Percentiles rank a stretch among this genome's conserved stretches.
These are phyloP conservation scores for Suillus americanus DNA, from an alignment of 768 basidiomycete species.

Conservation along the genomic window DNA sequence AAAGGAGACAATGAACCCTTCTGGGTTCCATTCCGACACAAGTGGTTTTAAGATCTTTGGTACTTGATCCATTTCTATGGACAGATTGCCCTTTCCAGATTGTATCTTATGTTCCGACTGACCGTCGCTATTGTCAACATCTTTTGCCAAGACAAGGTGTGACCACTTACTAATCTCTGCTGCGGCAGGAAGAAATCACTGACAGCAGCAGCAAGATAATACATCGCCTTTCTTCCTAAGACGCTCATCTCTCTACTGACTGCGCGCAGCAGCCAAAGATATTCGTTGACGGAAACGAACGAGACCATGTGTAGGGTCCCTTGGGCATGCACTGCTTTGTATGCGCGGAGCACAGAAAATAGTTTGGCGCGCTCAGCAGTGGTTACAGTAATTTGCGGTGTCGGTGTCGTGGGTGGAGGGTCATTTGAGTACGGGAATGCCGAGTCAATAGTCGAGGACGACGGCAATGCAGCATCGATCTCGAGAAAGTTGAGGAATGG, in stretches of 20 bases:
- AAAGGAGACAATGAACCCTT: slow-evolving; percentile 94
- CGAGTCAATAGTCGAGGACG: slow-evolving; percentile 19
- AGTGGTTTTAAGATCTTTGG: slow-evolving; percentile 93
- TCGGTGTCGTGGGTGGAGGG: slow-evolving; percentile 16
- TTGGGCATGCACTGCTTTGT: slow-evolving; percentile 75
- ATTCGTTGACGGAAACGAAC: slow-evolving; percentile 95
- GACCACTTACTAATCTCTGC: slow-evolving; percentile 75
- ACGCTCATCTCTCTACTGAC: slow-evolving; percentile 76
- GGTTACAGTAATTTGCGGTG: slow-evolving; percentile 63
- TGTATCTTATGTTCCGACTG: slow-evolving; percentile 99
- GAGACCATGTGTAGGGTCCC: slow-evolving; percentile 82
- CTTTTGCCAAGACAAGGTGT: neutral
- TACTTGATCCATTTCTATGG: slow-evolving; percentile 98
- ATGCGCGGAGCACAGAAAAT: slow-evolving; percentile 68
- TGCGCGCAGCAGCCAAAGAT: slow-evolving; percentile 87
- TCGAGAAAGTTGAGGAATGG: slow-evolving; percentile 96
- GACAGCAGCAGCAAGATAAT: slow-evolving; percentile 96
- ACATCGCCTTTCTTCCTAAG: slow-evolving; percentile 75
- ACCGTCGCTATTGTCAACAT: slow-evolving; percentile 4
- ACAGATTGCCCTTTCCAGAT: slow-evolving; percentile 89
- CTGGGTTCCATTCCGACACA: slow-evolving; percentile 90
- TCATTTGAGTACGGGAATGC: slow-evolving; percentile 32
- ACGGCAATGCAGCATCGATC: slow-evolving; percentile 39
- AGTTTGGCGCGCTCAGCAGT: slow-evolving; percentile 64
- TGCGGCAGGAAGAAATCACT: slow-evolving; percentile 96